phyloP scores from a whole-genome alignment of 495 filamentous ascomycete genomes.

The Stereocaulon alpinum region DNA sequence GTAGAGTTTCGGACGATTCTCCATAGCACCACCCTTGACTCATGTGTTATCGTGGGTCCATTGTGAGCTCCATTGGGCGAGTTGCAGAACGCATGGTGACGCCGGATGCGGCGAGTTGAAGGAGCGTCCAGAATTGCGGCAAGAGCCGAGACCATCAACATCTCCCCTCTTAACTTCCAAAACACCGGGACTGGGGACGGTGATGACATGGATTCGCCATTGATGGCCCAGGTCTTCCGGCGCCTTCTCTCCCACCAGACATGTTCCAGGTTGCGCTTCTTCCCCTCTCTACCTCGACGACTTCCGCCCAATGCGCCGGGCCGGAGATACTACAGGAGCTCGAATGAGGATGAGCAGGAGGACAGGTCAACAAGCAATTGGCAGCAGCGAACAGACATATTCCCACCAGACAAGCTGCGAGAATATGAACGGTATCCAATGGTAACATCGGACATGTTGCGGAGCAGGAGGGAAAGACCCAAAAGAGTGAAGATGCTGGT shows the following conservation, averaged over 20 bases:
- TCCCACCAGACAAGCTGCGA: slow-evolving; percentile 62
- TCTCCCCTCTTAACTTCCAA: neutral
- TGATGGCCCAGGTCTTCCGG: slow-evolving; percentile 67
- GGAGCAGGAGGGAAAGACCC: slow-evolving; percentile 61
- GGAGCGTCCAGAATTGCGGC: slow-evolving; percentile 2
- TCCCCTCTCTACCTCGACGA: slow-evolving; percentile 32
- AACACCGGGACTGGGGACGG: neutral
- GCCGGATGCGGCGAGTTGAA: slow-evolving; percentile 4
- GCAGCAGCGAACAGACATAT: slow-evolving; percentile 65
- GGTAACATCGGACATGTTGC: slow-evolving; percentile 71
- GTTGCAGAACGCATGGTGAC: neutral
- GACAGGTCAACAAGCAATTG: slow-evolving; percentile 47
- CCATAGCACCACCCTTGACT: slow-evolving; percentile 10
- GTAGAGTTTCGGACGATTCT: slow-evolving; percentile 28
- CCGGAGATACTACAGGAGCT: slow-evolving; percentile 15
- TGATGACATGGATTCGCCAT: slow-evolving; percentile 71
- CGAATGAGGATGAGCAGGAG: slow-evolving; percentile 15
- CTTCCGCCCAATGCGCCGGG: slow-evolving; percentile 1
- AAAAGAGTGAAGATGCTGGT: slow-evolving; percentile 90
- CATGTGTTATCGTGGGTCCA: neutral
- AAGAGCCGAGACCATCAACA: slow-evolving; percentile 5
- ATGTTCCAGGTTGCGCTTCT: slow-evolving; percentile 51
- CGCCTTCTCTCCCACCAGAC: slow-evolving; percentile 65
- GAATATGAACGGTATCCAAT: slow-evolving; percentile 73
- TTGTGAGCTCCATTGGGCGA: neutral